Conservation (phyloP, 2,329 filamentous ascomycete species). For the Penicillium sp. region DNA sequence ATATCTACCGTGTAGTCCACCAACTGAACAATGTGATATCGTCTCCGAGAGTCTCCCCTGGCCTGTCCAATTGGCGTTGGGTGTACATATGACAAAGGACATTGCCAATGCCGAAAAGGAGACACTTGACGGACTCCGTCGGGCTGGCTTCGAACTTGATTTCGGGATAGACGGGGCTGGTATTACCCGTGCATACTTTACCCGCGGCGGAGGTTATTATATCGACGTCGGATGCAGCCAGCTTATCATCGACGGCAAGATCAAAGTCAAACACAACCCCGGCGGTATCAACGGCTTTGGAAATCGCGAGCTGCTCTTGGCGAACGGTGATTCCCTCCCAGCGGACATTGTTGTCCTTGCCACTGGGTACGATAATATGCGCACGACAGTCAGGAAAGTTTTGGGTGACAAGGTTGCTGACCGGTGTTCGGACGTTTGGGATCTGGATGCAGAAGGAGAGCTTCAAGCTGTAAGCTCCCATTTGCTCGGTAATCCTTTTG, state of each 20-base stretch:
- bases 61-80: conserved; percentile 48
- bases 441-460: conserved; percentile 57
- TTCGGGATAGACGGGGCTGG: conserved; percentile 43
- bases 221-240: conserved; percentile 56
- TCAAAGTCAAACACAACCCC: conserved; percentile 59
- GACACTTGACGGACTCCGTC: conserved; percentile 46
- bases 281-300: conserved; percentile 55
- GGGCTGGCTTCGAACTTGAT: conserved; percentile 48
- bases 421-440: conserved; percentile 59
- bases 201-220: conserved; percentile 57
- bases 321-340: conserved; percentile 56
- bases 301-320: conserved; percentile 46
- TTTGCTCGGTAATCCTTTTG: not conserved
- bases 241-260: conserved; percentile 57
- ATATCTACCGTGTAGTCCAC: conserved; percentile 32
- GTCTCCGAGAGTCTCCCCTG: conserved; percentile 48
- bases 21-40: conserved; percentile 53
- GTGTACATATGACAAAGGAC: conserved; percentile 42
- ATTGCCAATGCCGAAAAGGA: conserved; percentile 45
- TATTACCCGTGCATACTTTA: conserved; percentile 46
- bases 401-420: conserved; percentile 63
- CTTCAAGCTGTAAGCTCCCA: conserved; percentile 44
- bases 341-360: conserved; percentile 65
- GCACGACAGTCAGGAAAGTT: conserved; percentile 58
- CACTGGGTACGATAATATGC: conserved; percentile 68